Conservation (phyloP, 2,329 filamentous ascomycete species). For the Epichloe aotearoae region DNA sequence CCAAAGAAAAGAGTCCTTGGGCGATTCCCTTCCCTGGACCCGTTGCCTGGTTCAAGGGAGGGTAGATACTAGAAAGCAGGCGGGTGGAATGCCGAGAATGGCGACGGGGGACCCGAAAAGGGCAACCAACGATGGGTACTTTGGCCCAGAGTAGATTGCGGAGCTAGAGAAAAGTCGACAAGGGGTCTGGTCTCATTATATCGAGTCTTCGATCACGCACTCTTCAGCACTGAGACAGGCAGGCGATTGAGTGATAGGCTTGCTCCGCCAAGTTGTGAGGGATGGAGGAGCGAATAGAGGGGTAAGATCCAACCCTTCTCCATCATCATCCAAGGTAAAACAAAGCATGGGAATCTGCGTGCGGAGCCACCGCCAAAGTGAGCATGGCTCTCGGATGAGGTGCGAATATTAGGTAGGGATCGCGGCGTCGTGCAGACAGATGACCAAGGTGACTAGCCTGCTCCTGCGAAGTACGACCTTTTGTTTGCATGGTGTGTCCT, state of each 20-base stretch:
- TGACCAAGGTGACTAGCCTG: background rate
- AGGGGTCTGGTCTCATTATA: constrained; percentile 2
- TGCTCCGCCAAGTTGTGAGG: constrained; percentile 3
- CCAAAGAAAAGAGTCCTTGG: background rate
- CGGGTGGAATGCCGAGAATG: constrained; percentile 2
- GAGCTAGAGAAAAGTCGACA: background rate
- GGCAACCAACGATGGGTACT: constrained; percentile 1
- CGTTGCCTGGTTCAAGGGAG: background rate
- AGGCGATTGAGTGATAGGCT: background rate
- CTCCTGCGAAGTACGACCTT: background rate
- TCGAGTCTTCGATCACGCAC: constrained; percentile 4
- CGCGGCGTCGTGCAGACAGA: background rate
- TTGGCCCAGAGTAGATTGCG: constrained; percentile 1
- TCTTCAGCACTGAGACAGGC: constrained; percentile 1
- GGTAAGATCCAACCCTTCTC: background rate
- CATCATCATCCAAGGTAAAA: background rate
- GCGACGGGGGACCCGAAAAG: background rate
- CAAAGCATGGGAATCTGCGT: background rate
- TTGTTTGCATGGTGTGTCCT: background rate
- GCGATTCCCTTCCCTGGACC: background rate
- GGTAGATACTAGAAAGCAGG: background rate
- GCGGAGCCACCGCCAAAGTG: background rate
- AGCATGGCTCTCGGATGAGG: background rate
- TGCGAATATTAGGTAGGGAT: background rate
- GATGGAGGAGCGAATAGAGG: constrained; percentile 1